Conservation (phyloP, 257 asterid species). For the Ocimum tenuiflorum region DNA sequence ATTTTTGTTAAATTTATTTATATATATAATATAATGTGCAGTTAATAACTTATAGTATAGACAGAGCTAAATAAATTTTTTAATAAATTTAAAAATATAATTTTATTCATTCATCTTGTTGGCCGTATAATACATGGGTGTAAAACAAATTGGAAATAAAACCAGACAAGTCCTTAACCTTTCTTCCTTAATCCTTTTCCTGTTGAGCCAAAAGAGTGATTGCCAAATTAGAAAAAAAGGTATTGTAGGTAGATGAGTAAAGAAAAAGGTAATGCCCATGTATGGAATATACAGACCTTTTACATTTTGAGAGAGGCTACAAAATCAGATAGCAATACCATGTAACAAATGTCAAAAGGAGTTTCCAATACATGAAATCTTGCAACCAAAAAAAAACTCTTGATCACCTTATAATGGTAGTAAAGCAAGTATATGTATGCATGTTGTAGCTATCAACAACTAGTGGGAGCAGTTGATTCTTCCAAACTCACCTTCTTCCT, state of each 20-base stretch:
- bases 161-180: too few species aligned
- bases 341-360: not conserved
- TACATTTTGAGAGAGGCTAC: not conserved
- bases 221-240: not conserved
- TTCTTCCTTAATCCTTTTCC: too few species aligned
- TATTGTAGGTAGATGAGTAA: not conserved
- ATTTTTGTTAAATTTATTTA: too few species aligned
- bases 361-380: not conserved
- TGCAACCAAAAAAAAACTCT: not conserved
- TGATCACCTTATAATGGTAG: not conserved
- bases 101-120: too few species aligned
- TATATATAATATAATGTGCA: too few species aligned
- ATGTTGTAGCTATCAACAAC: not conserved
- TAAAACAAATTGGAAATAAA: too few species aligned
- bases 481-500: not conserved
- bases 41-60: too few species aligned
- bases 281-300: not conserved
- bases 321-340: too few species aligned
- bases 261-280: not conserved
- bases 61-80: too few species aligned
- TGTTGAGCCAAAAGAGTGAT: not conserved
- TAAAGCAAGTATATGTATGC: not conserved
- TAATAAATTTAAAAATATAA: too few species aligned
- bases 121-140: too few species aligned
- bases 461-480: slow-evolving; percentile 12